Evolutionary conservation across 768 basidiomycete genomes (phyloP).

Genomic region (Cytidiella melzeri): DNA sequence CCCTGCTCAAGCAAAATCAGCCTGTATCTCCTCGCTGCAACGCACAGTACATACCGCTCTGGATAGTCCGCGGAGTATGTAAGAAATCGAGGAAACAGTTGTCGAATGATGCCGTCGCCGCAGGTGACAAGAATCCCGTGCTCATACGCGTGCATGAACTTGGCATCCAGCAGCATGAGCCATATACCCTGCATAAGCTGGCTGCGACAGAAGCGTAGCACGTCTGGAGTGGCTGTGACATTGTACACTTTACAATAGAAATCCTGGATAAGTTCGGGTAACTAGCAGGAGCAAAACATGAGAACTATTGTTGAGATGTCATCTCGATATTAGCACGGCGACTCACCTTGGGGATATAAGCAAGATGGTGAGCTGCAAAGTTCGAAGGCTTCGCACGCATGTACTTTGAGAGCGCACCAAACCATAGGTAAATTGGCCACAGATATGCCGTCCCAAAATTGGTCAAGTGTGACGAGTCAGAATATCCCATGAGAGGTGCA

Average conservation of each 20-base stretch:
- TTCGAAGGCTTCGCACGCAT: conserved; percentile 22
- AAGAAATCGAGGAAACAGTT: conserved; percentile 22
- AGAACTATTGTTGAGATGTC: neutral
- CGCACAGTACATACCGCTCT: conserved; percentile 26
- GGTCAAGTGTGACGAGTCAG: conserved; percentile 22
- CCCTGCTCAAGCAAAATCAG: conserved; percentile 15
- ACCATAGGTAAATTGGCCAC: conserved; percentile 37
- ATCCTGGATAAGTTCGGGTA: conserved; percentile 27
- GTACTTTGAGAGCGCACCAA: conserved; percentile 39
- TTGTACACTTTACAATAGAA: conserved; percentile 13
- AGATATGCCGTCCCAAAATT: conserved; percentile 20
- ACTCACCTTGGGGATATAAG: conserved; percentile 38
- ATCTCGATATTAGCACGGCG: neutral
- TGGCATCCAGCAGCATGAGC: conserved; percentile 17
- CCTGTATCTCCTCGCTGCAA: neutral
- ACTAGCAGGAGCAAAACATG: conserved; percentile 15
- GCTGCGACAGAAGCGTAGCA: conserved; percentile 26
- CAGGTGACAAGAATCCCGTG: conserved; percentile 23
- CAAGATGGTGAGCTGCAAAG: conserved; percentile 34
- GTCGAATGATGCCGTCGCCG: conserved; percentile 20
- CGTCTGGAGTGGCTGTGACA: conserved; percentile 4
- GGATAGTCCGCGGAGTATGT: conserved; percentile 30
- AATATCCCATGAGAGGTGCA: conserved; percentile 20
- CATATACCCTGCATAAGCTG: conserved; percentile 28
- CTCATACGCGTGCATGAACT: conserved; percentile 21